phyloP scores from a whole-genome alignment of 2,329 filamentous ascomycete genomes.

The Cadophora sp. region DNA sequence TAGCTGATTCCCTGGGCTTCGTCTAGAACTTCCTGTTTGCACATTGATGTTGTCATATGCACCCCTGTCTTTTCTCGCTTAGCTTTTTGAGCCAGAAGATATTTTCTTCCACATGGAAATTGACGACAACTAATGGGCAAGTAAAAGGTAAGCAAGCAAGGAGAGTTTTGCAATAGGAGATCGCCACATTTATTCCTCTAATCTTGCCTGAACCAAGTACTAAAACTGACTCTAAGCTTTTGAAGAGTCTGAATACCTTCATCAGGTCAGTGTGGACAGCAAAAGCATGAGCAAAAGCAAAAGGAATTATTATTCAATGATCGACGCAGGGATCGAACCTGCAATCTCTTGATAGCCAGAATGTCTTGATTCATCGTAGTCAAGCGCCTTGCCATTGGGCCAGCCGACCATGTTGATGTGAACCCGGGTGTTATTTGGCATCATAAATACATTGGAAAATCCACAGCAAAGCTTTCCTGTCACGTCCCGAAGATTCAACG shows the following conservation, averaged over 20 bases:
- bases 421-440: background rate
- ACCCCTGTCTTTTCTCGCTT: slow-evolving; percentile 2
- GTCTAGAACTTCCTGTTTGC: background rate
- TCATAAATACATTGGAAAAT: background rate
- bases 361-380: slow-evolving; percentile 47
- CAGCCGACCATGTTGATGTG: slow-evolving; percentile 39
- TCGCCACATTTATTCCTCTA: no score
- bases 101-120: background rate
- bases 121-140: background rate
- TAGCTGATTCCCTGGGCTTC: no score
- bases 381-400: slow-evolving; percentile 58
- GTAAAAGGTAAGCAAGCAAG: background rate
- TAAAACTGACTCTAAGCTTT: background rate
- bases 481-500: background rate
- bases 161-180: background rate
- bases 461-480: background rate
- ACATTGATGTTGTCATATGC: background rate
- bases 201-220: no score
- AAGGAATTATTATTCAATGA: slow-evolving; percentile 24
- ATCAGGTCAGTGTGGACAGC: background rate
- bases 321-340: slow-evolving; percentile 51
- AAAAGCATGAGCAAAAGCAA: background rate
- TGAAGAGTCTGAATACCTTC: background rate
- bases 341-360: slow-evolving; percentile 54
- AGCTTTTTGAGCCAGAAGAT: background rate